A percentile compares a stretch with the other conserved stretches of the same genome.
Conservation (phyloP, 805 yeast genomes). For the Yamadazyma ubonensis region DNA sequence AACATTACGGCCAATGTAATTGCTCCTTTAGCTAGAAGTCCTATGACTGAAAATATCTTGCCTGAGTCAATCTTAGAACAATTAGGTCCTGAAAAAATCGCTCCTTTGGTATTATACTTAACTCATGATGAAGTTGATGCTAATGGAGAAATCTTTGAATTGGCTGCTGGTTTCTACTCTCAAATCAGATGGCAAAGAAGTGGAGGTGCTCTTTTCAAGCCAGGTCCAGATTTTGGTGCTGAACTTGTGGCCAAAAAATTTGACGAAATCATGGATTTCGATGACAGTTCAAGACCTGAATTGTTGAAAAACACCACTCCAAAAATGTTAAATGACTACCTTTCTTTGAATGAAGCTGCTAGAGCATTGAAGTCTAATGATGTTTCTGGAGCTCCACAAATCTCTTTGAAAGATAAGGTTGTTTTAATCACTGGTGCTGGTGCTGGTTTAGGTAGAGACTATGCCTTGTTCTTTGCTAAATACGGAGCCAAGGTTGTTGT, state of each 20-base stretch:
- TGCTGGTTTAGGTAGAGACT: slow-evolving; percentile 88
- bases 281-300: slow-evolving; percentile 50
- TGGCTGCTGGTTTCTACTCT: slow-evolving; percentile 91
- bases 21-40: slow-evolving; percentile 92
- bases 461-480: slow-evolving; percentile 79
- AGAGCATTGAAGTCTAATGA: slow-evolving; percentile 53
- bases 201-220: slow-evolving; percentile 79
- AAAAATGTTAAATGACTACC: slow-evolving; percentile 66
- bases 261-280: slow-evolving; percentile 61
- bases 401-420: slow-evolving; percentile 76
- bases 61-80: slow-evolving; percentile 82
- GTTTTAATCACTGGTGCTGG: slow-evolving; percentile 95
- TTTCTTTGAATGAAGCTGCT: slow-evolving; percentile 53
- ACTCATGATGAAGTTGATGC: slow-evolving; percentile 61
- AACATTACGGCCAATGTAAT: slow-evolving; percentile 83
- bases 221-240: slow-evolving; percentile 76
- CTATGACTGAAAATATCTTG: slow-evolving; percentile 90
- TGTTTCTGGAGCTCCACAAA: slow-evolving; percentile 34
- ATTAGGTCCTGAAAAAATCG: slow-evolving; percentile 82
- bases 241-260: slow-evolving; percentile 74
- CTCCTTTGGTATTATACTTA: slow-evolving; percentile 85
- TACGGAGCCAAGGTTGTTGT: slow-evolving; percentile 95
- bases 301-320: slow-evolving; percentile 65
- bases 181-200: slow-evolving; percentile 95
- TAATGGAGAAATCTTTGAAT: slow-evolving; percentile 79